Percentiles rank a stretch among this genome's conserved stretches.
These are phyloP conservation scores for Syncephalastrum contaminatum DNA, from an alignment of 371 early-diverging fungal species.

Conservation along the genomic window DNA sequence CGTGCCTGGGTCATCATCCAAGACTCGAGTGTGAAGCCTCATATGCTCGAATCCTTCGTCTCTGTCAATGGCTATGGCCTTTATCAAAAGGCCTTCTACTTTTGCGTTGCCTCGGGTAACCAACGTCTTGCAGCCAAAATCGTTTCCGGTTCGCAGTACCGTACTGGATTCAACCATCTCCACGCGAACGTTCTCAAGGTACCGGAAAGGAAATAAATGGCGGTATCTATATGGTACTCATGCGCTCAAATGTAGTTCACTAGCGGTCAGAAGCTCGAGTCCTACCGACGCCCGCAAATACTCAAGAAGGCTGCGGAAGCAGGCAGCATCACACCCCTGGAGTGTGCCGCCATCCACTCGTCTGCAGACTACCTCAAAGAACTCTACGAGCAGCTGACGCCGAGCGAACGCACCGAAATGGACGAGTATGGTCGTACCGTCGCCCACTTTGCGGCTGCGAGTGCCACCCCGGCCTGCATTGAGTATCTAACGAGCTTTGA, in stretches of 20 bases:
- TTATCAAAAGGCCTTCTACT: slow-evolving; percentile 30
- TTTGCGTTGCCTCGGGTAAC: slow-evolving; percentile 45
- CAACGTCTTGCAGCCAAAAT: slow-evolving; percentile 30
- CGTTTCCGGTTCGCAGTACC: slow-evolving; percentile 11
- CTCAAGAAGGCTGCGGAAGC: slow-evolving; percentile 44
- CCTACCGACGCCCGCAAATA: slow-evolving; percentile 46
- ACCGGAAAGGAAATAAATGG: neutral
- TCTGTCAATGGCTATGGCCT: neutral
- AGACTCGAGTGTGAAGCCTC: too few relatives aligned
- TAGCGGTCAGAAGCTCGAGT: slow-evolving; percentile 23
- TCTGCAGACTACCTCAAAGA: slow-evolving; percentile 35
- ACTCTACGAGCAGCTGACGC: slow-evolving; percentile 38
- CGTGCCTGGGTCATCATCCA: too few relatives aligned
- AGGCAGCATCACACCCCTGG: slow-evolving; percentile 44
- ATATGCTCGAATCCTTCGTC: too few relatives aligned
- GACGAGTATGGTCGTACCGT: slow-evolving; percentile 51
- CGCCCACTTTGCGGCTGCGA: slow-evolving; percentile 62
- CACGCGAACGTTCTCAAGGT: slow-evolving; percentile 49
- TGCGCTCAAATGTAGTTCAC: neutral
- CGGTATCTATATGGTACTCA: neutral
- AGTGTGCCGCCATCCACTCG: slow-evolving; percentile 48
- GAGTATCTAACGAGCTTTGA: slow-evolving; percentile 41
- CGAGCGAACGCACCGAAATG: slow-evolving; percentile 33
- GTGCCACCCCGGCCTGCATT: slow-evolving; percentile 48
- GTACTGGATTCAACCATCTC: slow-evolving; percentile 44